A percentile compares a stretch with the other conserved stretches of the same genome.
Evolutionary conservation across 192 early-diverging fungal species (phyloP).

Genomic region (Gigaspora rosea): DNA sequence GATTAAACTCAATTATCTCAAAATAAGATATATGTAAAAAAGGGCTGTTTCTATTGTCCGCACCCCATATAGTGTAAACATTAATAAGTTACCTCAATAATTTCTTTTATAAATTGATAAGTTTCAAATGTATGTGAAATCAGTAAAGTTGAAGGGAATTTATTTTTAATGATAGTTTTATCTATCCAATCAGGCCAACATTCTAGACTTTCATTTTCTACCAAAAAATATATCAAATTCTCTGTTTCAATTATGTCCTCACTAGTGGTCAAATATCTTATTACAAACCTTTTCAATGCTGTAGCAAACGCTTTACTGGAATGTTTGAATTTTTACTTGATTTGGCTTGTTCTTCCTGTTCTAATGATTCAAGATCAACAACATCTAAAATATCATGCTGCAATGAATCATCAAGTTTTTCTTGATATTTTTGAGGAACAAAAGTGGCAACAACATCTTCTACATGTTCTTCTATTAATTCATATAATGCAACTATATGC

Average conservation of each 20-base stretch:
- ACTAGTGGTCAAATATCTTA: constrained; percentile 5
- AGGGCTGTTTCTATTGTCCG: too few species aligned
- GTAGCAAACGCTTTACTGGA: neutral
- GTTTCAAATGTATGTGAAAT: too few species aligned
- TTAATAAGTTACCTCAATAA: too few species aligned
- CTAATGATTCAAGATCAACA: neutral
- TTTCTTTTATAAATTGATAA: too few species aligned
- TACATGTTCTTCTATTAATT: constrained; percentile 31
- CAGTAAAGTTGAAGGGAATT: too few species aligned
- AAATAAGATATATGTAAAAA: too few species aligned
- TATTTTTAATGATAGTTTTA: too few species aligned
- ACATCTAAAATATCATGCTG: neutral
- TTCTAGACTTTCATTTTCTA: neutral
- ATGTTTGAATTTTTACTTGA: neutral
- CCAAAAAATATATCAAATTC: neutral
- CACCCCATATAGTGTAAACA: too few species aligned
- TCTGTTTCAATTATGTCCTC: neutral
- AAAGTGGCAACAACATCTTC: neutral
- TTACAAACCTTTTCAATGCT: constrained; percentile 29
- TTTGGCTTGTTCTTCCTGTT: too few species aligned
- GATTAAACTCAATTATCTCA: too few species aligned
- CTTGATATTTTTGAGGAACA: constrained; percentile 22
- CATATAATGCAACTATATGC: constrained; percentile 35
- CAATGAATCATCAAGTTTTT: neutral
- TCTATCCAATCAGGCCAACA: neutral